A percentile compares a stretch with the other conserved stretches of the same genome.
Evolutionary conservation across 345 rosid species (phyloP).

Genomic region (Gossypium arboreum): DNA sequence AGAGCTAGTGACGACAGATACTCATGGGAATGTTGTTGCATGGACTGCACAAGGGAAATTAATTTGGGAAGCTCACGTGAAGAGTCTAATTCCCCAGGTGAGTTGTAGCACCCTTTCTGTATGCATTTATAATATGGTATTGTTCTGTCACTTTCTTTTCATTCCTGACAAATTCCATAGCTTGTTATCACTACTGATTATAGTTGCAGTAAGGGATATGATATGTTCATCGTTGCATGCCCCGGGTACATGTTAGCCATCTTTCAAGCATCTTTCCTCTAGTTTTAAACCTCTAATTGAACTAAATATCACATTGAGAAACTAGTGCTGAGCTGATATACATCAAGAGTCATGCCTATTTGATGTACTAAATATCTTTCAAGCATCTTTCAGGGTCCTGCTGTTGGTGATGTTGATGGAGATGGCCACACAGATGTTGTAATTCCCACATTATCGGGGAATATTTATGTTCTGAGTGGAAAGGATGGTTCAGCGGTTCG

Average conservation of each 20-base stretch:
- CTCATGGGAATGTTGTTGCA: constrained; percentile 95
- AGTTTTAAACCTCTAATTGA: background rate
- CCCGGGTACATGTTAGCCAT: background rate
- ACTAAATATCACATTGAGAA: background rate
- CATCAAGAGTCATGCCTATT: background rate
- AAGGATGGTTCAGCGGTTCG: constrained; percentile 84
- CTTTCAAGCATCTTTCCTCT: background rate
- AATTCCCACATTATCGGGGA: constrained; percentile 92
- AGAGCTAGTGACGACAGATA: constrained; percentile 91
- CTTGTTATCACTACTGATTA: background rate
- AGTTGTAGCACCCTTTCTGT: constrained; percentile 19
- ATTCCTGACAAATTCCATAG: background rate
- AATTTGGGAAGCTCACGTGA: constrained; percentile 85
- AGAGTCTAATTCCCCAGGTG: constrained; percentile 96
- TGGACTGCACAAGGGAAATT: constrained; percentile 90
- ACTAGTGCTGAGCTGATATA: background rate
- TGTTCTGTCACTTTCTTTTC: background rate
- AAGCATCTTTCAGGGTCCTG: constrained; percentile 51
- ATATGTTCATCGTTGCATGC: background rate
- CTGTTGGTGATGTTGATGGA: constrained; percentile 94
- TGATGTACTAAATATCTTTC: background rate
- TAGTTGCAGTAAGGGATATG: constrained; percentile 4
- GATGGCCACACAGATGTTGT: constrained; percentile 95
- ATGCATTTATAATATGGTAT: background rate
- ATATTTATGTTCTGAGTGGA: constrained; percentile 89